phyloP scores from a whole-genome alignment of 1,284 basidiomycete species.

The Rhodotorula sp. region DNA sequence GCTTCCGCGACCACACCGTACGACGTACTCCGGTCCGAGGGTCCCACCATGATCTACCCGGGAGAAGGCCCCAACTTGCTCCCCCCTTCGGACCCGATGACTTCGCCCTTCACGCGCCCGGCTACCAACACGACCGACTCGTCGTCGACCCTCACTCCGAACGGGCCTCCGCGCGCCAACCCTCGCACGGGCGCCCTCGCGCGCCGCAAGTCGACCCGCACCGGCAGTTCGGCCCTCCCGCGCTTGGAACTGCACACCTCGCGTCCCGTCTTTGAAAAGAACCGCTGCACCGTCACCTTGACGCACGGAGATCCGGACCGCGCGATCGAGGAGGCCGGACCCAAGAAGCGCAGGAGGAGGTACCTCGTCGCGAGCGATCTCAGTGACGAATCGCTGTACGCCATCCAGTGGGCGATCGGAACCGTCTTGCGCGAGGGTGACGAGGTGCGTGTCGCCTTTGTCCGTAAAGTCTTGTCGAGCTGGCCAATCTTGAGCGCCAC shows the following conservation, averaged over 20 bases:
- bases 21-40: constrained; percentile 37
- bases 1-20: constrained; percentile 30
- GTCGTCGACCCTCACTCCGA: neutral
- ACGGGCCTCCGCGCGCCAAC: constrained; percentile 7
- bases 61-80: constrained; percentile 89
- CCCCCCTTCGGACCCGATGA: constrained; percentile 45
- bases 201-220: constrained; percentile 29
- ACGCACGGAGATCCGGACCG: constrained; percentile 64
- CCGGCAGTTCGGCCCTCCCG: neutral
- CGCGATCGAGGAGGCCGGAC: constrained; percentile 52
- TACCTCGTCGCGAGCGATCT: constrained; percentile 93
- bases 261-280: constrained; percentile 80
- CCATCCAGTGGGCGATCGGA: constrained; percentile 78
- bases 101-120: constrained; percentile 53
- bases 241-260: constrained; percentile 25
- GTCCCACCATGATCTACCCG: constrained; percentile 60
- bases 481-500: neutral
- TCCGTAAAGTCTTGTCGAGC: neutral
- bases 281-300: constrained; percentile 85
- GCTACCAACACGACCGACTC: neutral
- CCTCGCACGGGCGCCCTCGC: constrained; percentile 21
- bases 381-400: constrained; percentile 85
- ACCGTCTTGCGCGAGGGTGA: constrained; percentile 94
- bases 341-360: constrained; percentile 63
- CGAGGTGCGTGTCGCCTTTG: constrained; percentile 58